Evolutionary conservation across 2,329 filamentous ascomycete genomes (phyloP), one percentile per base, ranked within the genome.

Genomic region (Aspergillus latus): DNA sequence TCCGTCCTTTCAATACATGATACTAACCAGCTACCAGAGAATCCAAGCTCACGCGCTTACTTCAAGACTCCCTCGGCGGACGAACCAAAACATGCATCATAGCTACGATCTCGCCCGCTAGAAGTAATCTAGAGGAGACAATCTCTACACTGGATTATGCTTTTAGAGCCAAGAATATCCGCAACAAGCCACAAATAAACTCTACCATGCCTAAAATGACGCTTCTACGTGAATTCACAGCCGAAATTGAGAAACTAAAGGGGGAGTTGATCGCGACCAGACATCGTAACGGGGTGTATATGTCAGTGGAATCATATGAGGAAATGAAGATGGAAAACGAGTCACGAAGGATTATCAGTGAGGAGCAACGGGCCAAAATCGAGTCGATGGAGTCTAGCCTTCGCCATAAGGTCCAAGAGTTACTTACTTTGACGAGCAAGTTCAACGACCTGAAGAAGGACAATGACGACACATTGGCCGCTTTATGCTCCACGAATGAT

Each of bases 31-130:
- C 36, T 85, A 86, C 73, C 54, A 83, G 94, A 66, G 95, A 99
- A 75, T 99, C 94, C 2, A 99, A 99, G 73, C 84, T 99, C 67
- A 99, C 94, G 2, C 86, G 94, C 16, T 79, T 99, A 4, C 80
- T 99, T 16, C 95, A 99, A 85, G 95, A 99, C 71, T 99, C 95
- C 0, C 83, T 99, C 0, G 94, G 94, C 59, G 94, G 94, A 2
- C 86, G 89, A 51, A 99, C 95, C 1, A 99, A 99, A 72, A 99
- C 94, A 0, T 99, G 94, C 78, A 99, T 99, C 63, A 97, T 99
- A 68, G 94, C 94, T 5, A 99, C 94, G 0, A 84, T 99, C 40
- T 97, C 94, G 2, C 92, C 94, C 1, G 91, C 92, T 6, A 95
- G 94, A 74, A 92, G 88, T 74, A 99, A 97, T 66, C 80, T 99